Conservation (phyloP, 257 asterid species). For the Plectranthus barbatus region DNA sequence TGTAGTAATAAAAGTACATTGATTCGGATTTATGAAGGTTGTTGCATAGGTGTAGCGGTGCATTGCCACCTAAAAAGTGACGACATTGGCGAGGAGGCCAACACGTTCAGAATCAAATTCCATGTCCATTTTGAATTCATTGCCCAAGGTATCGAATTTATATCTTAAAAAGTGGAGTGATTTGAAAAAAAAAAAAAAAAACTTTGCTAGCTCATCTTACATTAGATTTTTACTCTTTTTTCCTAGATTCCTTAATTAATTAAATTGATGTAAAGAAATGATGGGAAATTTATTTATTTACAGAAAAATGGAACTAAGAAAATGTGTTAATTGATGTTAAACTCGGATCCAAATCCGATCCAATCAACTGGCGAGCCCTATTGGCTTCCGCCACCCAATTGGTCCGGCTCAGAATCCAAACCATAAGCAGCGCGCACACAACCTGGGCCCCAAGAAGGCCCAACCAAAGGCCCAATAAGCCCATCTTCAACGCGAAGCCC, state of each 20-base stretch:
- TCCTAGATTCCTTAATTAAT: too few relatives aligned
- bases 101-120: background rate
- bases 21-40: too few relatives aligned
- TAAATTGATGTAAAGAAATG: too few relatives aligned
- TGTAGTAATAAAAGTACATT: too few relatives aligned
- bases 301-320: background rate
- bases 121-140: background rate
- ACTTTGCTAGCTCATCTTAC: background rate
- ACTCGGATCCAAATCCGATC: slow-evolving; percentile 5
- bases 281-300: background rate
- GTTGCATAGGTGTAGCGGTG: too few relatives aligned
- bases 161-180: background rate
- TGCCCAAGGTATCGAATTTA: background rate
- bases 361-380: slow-evolving; percentile 40
- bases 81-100: background rate
- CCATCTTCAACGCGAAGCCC: slow-evolving; percentile 44
- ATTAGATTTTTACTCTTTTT: too few relatives aligned
- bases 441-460: slow-evolving; percentile 56
- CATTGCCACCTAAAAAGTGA: background rate
- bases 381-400: slow-evolving; percentile 40
- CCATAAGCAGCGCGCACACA: slow-evolving; percentile 34
- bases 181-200: too few relatives aligned
- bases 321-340: background rate
- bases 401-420: slow-evolving; percentile 30
- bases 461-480: slow-evolving; percentile 42